Conservation (phyloP, 768 basidiomycete species). For the Leccinum incarnatum region DNA sequence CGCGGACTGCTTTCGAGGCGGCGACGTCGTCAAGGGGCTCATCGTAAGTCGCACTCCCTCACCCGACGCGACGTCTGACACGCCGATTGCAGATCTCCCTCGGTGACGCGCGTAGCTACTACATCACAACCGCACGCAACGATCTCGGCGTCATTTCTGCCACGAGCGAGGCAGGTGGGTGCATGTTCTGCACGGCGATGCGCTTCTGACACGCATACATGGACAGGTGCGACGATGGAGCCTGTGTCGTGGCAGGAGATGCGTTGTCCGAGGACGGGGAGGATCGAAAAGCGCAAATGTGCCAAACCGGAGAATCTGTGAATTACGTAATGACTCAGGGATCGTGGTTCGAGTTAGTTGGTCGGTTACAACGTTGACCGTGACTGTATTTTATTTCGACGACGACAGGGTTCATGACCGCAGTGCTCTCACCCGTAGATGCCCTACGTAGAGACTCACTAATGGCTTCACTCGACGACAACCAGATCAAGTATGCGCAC, state of each 20-base stretch:
- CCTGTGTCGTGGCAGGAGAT: slow-evolving; percentile 91
- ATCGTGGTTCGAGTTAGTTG: slow-evolving; percentile 11
- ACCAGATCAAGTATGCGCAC: slow-evolving; percentile 51
- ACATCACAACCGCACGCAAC: slow-evolving; percentile 86
- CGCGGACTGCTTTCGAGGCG: slow-evolving; percentile 86
- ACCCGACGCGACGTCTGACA: slow-evolving; percentile 4
- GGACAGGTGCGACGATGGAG: slow-evolving; percentile 73
- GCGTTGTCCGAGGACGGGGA: slow-evolving; percentile 81
- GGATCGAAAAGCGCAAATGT: slow-evolving; percentile 79
- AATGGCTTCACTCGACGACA: slow-evolving; percentile 63
- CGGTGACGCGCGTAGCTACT: slow-evolving; percentile 89
- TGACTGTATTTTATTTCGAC: slow-evolving; percentile 17
- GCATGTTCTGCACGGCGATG: neutral
- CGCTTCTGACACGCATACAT: slow-evolving; percentile 3
- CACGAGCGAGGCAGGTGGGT: slow-evolving; percentile 66
- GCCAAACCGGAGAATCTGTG: slow-evolving; percentile 76
- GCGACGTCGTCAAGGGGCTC: slow-evolving; percentile 83
- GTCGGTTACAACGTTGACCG: slow-evolving; percentile 11
- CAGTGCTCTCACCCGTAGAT: slow-evolving; percentile 61
- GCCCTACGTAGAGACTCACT: slow-evolving; percentile 55
- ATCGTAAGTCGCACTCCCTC: slow-evolving; percentile 56
- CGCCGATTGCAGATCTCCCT: slow-evolving; percentile 66
- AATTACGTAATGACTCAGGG: slow-evolving; percentile 22
- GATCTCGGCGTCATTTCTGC: slow-evolving; percentile 92
- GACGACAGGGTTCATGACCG: slow-evolving; percentile 46